Percentiles rank a stretch among this genome's conserved stretches.
Conservation (phyloP, 2,329 filamentous ascomycete species). For the Ophiostoma quercus region DNA sequence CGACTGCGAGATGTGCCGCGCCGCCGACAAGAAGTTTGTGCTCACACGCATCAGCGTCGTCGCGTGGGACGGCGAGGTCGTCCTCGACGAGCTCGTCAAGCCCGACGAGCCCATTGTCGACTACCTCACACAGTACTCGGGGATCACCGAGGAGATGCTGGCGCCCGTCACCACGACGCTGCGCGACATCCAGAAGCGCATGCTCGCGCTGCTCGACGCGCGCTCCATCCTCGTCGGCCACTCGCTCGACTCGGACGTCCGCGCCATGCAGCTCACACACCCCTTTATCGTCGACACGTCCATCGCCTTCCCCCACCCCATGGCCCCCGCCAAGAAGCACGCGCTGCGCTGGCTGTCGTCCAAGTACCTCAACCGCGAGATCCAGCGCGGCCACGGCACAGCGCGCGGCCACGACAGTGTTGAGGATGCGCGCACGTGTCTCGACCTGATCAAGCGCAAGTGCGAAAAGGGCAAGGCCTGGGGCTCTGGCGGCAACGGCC, state of each 20-base stretch:
- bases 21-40: slow-evolving; percentile 70
- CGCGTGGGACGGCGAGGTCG: slow-evolving; percentile 73
- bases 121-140: slow-evolving; percentile 87
- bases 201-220: slow-evolving; percentile 67
- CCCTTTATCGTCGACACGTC: slow-evolving; percentile 92
- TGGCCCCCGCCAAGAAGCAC: slow-evolving; percentile 82
- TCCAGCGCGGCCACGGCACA: slow-evolving; percentile 69
- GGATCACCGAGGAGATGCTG: slow-evolving; percentile 84
- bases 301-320: slow-evolving; percentile 82
- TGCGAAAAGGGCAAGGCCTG: slow-evolving; percentile 86
- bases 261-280: slow-evolving; percentile 77
- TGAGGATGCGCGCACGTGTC: slow-evolving; percentile 84
- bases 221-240: slow-evolving; percentile 73
- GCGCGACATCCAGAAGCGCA: slow-evolving; percentile 70
- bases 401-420: slow-evolving; percentile 77
- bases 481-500: slow-evolving; percentile 51
- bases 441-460: slow-evolving; percentile 91
- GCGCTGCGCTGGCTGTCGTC: slow-evolving; percentile 84
- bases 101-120: slow-evolving; percentile 82
- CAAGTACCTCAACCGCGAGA: slow-evolving; percentile 79
- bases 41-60: slow-evolving; percentile 86
- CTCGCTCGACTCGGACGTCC: slow-evolving; percentile 77
- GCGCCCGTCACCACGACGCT: slow-evolving; percentile 78
- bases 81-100: slow-evolving; percentile 89
- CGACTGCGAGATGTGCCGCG: slow-evolving; percentile 97